Base-by-base conservation (phyloP, 2,329 filamentous ascomycete species). In the Bipolaris oryzae region DNA sequence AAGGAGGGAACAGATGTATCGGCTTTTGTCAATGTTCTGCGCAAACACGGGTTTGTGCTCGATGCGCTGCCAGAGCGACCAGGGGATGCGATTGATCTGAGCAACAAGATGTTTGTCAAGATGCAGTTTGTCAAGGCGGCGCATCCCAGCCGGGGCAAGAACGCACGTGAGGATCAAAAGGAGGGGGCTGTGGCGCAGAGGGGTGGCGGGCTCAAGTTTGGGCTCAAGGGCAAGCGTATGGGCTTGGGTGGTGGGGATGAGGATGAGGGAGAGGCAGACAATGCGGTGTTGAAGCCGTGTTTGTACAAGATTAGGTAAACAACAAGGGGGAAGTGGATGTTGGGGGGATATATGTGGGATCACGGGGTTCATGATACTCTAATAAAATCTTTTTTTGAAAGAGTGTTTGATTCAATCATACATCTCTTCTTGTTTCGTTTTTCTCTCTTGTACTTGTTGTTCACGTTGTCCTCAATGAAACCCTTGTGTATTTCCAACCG, bases 81-180 rank as follows among this genome's bases (percentile, higher is more conserved):
- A 66, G 84, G 80, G 61, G 76, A 76, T 21, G 85, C 88, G 0
- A 83, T 96, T 9, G 92, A 99, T 78, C 80, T 96, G 70, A 85
- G 84, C 53, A 99, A 99, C 79, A 96, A 90, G 79, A 99, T 99
- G 95, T 99, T 99, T 80, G 94, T 98, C 66, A 91, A 89, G 79
- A 94, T 99, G 92, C 87, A 89, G 68, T 99, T 99, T 77, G 82
- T 93, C 68, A 99, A 98, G 80, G 87, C 84, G n/a, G 87, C 86
- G 18, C 80, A 86, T 42, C 89, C 93, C 0, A 83, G 83, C 2
- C 89, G 87, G 73, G 92, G 92, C 21, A 96, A 96, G 79, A 86
- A 89, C 62, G 85, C 82, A 13, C 81, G 66, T 48, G 71, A 74
- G 38, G 77, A 75, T 23, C 59, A 61, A 62, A 62, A 52, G 34